Evolutionary conservation across 345 rosid genomes (phyloP), one percentile per base, ranked within the genome.

Genomic region (Mangifera indica): DNA sequence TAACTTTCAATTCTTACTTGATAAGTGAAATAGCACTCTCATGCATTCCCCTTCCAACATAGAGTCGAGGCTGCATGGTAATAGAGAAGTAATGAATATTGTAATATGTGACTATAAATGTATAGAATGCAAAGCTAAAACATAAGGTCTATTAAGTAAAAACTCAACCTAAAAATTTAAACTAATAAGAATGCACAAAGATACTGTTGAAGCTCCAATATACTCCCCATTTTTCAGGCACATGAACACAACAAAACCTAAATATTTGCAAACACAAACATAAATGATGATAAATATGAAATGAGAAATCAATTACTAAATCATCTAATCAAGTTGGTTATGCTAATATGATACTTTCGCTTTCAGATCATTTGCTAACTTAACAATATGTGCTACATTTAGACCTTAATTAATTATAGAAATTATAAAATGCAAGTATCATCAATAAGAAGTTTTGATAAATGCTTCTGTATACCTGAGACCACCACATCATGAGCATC

Each of bases 401-500:
- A 18, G 7, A 67, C 3, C 17, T 67, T 32, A 53, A 67, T 53
- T 67, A 14, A 7, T 22, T 55, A 26, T 54, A 13, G 21, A 11
- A 55, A 42, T 11, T 32, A 58, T 8, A 42, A 44, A 10, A 24
- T 14, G 3, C 15, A 56, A 22, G 14, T 26, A 59, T 60, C 49
- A 71, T 48, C 49, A 49, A 70, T 24, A 45, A 58, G 55, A 53
- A 17, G 21, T 62, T 60, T 44, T n/a, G 63, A 10, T 32, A 49
- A 4, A 57, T 53, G 66, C 70, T 67, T 79, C 73, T 72, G 56
- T 53, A 32, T 80, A 86, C 89, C 89, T 84, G 89, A 80, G 89
- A 86, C 89, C 89, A 86, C 89, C 89, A 86, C 89, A 86, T 81
- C 74, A 82, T 70, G 69, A 86, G 74, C 85, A 72, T 86, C 72